Conservation (phyloP, 805 yeast species). For the Cyberlindnera samutprakarnensis region DNA sequence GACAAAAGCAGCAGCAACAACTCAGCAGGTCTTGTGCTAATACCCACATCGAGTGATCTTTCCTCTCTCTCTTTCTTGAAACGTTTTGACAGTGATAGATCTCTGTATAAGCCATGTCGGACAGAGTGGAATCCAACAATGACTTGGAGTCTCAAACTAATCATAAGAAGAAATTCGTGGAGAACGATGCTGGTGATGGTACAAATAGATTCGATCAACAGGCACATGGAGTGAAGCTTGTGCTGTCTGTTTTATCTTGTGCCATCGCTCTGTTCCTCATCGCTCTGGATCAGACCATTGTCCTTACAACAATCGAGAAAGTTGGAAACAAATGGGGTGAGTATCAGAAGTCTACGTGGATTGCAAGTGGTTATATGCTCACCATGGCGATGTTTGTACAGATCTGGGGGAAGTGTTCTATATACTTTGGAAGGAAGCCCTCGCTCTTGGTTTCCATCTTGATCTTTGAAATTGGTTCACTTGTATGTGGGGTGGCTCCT, state of each 20-base stretch:
- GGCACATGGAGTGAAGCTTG: slow-evolving; percentile 8
- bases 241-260: slow-evolving; percentile 14
- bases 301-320: slow-evolving; percentile 39
- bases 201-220: slow-evolving; percentile 14
- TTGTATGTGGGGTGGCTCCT: too few species aligned
- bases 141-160: too few species aligned
- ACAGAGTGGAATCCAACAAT: too few species aligned
- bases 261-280: slow-evolving; percentile 23
- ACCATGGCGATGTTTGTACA: slow-evolving; percentile 47
- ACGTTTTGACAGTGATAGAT: too few species aligned
- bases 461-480: slow-evolving; percentile 55
- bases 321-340: slow-evolving; percentile 44
- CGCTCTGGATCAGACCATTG: slow-evolving; percentile 57
- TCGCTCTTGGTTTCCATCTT: slow-evolving; percentile 7
- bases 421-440: slow-evolving; percentile 47
- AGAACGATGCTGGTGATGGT: slow-evolving; percentile 21
- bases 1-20: too few species aligned
- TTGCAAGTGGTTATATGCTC: slow-evolving; percentile 45
- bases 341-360: slow-evolving; percentile 51
- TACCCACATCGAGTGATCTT: too few species aligned
- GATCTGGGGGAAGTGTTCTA: slow-evolving; percentile 51
- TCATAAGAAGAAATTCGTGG: slow-evolving; percentile 14
- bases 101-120: too few species aligned
- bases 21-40: too few species aligned
- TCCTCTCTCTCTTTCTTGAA: too few species aligned